phyloP scores from a whole-genome alignment of 2,329 filamentous ascomycete genomes.

The Chaetoscypha palmicola region DNA sequence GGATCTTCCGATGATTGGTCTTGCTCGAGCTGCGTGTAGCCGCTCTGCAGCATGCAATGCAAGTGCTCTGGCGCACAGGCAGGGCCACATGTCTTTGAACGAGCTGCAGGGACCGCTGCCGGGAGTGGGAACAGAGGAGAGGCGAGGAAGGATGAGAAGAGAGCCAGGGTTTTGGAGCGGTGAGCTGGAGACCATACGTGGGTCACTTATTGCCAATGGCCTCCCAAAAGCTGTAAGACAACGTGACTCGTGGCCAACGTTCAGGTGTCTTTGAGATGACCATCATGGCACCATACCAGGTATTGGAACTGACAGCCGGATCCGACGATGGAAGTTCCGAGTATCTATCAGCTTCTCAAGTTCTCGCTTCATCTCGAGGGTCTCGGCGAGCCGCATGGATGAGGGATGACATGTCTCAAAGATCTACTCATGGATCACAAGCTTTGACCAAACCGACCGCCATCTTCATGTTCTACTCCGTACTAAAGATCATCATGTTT shows the following conservation, averaged over 20 bases:
- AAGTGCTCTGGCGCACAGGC: constrained; percentile 28
- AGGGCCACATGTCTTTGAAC: constrained; percentile 23
- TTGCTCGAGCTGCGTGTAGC: constrained; percentile 26
- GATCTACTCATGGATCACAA: constrained; percentile 4
- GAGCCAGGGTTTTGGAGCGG: constrained; percentile 20
- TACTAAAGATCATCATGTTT: no score
- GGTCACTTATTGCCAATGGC: constrained; percentile 31
- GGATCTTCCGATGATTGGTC: constrained; percentile 21
- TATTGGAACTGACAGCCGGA: constrained; percentile 11
- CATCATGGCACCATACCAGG: constrained; percentile 1
- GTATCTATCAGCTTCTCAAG: not conserved
- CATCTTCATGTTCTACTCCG: no score
- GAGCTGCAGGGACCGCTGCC: constrained; percentile 29
- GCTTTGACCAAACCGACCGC: no score
- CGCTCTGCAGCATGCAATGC: constrained; percentile 30
- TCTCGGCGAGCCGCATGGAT: constrained; percentile 23
- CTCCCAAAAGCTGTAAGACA: constrained; percentile 20
- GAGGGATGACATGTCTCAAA: constrained; percentile 9
- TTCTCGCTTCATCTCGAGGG: constrained; percentile 13
- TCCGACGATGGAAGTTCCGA: constrained; percentile 13
- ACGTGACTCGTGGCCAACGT: constrained; percentile 18
- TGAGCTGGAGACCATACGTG: constrained; percentile 28
- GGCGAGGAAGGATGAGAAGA: constrained; percentile 6
- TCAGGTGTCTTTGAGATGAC: not conserved
- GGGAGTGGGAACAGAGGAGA: constrained; percentile 22